Base-by-base conservation (phyloP, 148 eudicot genomes). In the Suaeda aralocaspica region DNA sequence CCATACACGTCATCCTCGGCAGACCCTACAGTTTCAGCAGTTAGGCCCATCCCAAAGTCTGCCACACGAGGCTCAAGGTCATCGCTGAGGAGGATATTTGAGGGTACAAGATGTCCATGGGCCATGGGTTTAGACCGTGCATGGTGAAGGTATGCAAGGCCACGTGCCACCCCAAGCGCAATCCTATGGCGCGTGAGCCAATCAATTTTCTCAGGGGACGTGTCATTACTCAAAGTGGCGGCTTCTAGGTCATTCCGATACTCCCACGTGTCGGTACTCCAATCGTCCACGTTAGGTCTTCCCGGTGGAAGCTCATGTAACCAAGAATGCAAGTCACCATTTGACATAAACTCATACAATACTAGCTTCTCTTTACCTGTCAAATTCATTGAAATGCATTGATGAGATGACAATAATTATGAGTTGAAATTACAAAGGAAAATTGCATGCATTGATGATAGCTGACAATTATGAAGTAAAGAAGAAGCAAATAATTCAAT, bases 191-290 rank as follows among this genome's bases (percentile, higher is more conserved):
- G 93, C 71, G 82, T 86, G 67, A 71, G 78, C 93, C 97, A 95
- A 49, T 84, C 89, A 25, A 83, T 42, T 51, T 84, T 87, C 31
- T 81, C 88, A 0, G 86, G 91, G 0, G 88, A 84, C 0, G 74
- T 19, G 2, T 12, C 12, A 12, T 52, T 69, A 49, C 39, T 44
- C 33, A 84, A 63, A 15, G 78, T 78, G 18, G 58, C 70, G 18
- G 58, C 70, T 7, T 82, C 79, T 2, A 59, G 59, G 39, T 74
- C 80, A 0, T 55, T 64, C 30, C 64, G 82, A 28, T 81, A 79
- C 58, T 95, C 96, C 99, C 99, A 95, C 41, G 91, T 89, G 89
- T 95, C 99, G 21, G 85, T 82, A 79, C 86, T 91, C 99, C 99
- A 95, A 55, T 95, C 99, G 57, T 95, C 99, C 36, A 88, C 82